phyloP scores from a whole-genome alignment of 306 rosid genomes.

The Lupinus albus region DNA sequence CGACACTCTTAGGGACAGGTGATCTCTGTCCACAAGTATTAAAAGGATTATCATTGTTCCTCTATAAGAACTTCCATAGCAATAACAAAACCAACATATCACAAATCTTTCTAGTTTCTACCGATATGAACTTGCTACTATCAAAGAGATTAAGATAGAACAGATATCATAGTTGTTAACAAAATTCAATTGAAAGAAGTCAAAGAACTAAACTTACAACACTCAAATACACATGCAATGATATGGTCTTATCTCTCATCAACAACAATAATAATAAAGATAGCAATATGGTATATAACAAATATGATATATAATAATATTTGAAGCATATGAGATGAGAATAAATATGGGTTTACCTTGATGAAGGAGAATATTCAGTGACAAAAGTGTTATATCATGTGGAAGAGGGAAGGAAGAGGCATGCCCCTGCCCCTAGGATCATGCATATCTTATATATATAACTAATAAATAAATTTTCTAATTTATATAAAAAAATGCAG shows the following conservation, averaged over 20 bases:
- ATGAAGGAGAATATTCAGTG: not conserved
- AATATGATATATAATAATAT: not conserved
- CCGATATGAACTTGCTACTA: not conserved
- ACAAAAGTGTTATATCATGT: too few species aligned
- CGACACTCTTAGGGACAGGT: too few species aligned
- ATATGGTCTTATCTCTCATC: not conserved
- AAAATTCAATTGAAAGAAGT: not conserved
- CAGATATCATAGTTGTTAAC: not conserved
- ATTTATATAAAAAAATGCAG: constrained; percentile 21
- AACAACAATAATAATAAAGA: not conserved
- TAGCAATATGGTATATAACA: too few species aligned
- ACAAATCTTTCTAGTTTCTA: not conserved
- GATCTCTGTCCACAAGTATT: too few species aligned
- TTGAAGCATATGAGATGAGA: constrained; percentile 21
- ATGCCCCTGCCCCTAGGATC: not conserved
- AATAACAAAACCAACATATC: not conserved
- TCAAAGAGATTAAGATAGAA: not conserved
- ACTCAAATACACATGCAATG: not conserved
- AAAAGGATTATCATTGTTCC: too few species aligned
- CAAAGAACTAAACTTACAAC: constrained; percentile 9
- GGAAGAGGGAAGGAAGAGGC: constrained; percentile 18
- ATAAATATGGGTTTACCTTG: constrained; percentile 20
- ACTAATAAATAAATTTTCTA: too few species aligned
- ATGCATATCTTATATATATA: not conserved
- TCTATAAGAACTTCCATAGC: not conserved